Conservation (phyloP, 345 rosid genomes). For the Acer campestre region DNA sequence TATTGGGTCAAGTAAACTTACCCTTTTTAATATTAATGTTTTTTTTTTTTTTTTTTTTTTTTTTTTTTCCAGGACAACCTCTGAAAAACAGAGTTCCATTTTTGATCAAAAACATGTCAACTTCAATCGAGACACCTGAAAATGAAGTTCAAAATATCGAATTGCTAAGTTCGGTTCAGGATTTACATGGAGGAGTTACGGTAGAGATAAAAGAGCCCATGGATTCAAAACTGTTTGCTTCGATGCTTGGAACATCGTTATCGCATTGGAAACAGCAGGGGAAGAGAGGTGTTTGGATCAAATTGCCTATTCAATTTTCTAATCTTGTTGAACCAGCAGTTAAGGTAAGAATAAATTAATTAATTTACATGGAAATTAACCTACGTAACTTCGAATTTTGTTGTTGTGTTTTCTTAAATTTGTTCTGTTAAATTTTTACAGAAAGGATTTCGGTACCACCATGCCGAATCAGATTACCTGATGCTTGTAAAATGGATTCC, state of each 20-base stretch:
- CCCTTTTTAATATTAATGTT: too few relatives aligned
- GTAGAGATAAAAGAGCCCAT: slow-evolving; percentile 44
- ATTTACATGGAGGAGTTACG: slow-evolving; percentile 56
- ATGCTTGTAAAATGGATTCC: slow-evolving; percentile 82
- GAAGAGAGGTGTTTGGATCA: slow-evolving; percentile 75
- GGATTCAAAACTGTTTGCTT: slow-evolving; percentile 43
- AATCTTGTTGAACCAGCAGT: slow-evolving; percentile 55
- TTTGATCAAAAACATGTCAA: slow-evolving; percentile 21
- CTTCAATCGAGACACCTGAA: background rate
- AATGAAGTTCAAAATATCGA: slow-evolving; percentile 23
- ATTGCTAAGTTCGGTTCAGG: slow-evolving; percentile 43
- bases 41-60: too few relatives aligned
- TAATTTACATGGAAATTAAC: too few relatives aligned
- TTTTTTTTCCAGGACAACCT: slow-evolving; percentile 12
- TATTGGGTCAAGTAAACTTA: too few relatives aligned
- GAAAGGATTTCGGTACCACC: slow-evolving; percentile 74
- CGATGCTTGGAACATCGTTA: slow-evolving; percentile 54
- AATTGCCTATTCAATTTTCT: slow-evolving; percentile 48
- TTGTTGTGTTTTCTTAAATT: background rate
- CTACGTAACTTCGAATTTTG: background rate
- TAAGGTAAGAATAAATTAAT: slow-evolving; percentile 33
- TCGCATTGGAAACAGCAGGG: slow-evolving; percentile 68
- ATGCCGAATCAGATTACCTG: slow-evolving; percentile 69
- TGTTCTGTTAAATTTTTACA: slow-evolving; percentile 21
- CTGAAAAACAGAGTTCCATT: slow-evolving; percentile 1